A percentile compares a stretch with the other conserved stretches of the same genome.
These are phyloP conservation scores for Fusarium pseudocircinatum DNA, from an alignment of 2,329 filamentous ascomycete species.

Conservation along the genomic window DNA sequence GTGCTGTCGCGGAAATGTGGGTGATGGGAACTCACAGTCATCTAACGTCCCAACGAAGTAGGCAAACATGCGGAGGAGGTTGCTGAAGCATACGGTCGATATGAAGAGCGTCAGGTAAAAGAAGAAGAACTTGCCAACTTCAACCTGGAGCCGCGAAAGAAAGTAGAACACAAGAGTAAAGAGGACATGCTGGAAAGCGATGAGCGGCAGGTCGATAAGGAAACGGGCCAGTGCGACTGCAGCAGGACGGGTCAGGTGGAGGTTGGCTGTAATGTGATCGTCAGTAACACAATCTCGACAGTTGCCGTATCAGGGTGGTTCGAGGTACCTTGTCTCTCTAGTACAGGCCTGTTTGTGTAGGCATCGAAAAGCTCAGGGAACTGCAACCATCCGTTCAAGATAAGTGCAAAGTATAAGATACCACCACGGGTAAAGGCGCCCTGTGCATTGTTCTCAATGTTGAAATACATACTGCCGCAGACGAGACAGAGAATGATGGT, in stretches of 20 bases:
- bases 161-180: background rate
- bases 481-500: background rate
- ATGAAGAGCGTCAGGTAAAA: background rate
- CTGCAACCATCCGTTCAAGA: background rate
- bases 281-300: background rate
- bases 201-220: background rate
- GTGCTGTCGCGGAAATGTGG: background rate
- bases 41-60: background rate
- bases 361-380: background rate
- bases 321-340: background rate
- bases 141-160: background rate
- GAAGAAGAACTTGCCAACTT: background rate
- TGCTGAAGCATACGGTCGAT: background rate
- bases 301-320: rapidly evolving
- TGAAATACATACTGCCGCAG: background rate
- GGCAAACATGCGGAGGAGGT: background rate
- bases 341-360: background rate
- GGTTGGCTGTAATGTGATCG: background rate
- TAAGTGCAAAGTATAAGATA: background rate
- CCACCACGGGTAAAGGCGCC: background rate
- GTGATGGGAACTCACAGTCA: background rate
- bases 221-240: background rate
- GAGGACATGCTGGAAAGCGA: background rate
- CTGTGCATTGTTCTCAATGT: background rate
- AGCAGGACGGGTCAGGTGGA: background rate